Percentiles rank a stretch among this genome's conserved stretches.
Evolutionary conservation across 768 basidiomycete species (phyloP).

Genomic region (Suillus sp.): DNA sequence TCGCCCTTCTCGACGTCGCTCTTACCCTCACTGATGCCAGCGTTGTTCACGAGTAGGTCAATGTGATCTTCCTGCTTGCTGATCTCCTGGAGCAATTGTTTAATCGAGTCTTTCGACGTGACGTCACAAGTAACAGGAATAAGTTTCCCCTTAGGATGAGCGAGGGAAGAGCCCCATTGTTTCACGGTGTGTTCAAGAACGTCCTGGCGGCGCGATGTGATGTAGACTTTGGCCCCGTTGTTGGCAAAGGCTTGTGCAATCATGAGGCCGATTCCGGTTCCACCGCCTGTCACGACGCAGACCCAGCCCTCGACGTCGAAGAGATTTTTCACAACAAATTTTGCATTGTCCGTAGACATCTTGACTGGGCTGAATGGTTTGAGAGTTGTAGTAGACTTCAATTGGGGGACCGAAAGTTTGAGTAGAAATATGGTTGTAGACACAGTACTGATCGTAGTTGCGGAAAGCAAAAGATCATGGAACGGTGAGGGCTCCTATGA

Average conservation of each 20-base stretch:
- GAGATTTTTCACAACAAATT: conserved; percentile 8
- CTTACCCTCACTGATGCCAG: conserved; percentile 48
- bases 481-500: background rate
- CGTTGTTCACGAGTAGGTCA: conserved; percentile 78
- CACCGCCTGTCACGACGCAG: conserved; percentile 72
- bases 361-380: background rate
- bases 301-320: conserved; percentile 13
- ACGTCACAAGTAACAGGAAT: conserved; percentile 31
- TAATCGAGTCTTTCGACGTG: conserved; percentile 31
- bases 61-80: conserved; percentile 44
- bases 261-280: conserved; percentile 57
- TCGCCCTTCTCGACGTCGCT: conserved; percentile 30
- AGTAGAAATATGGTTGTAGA: background rate
- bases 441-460: background rate
- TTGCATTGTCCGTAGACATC: conserved; percentile 12
- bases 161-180: conserved; percentile 27
- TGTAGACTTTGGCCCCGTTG: conserved; percentile 46
- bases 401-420: background rate
- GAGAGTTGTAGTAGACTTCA: background rate
- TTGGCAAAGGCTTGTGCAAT: conserved; percentile 43
- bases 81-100: conserved; percentile 34
- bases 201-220: conserved; percentile 38
- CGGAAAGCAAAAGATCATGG: background rate
- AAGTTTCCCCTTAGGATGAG: conserved; percentile 31
- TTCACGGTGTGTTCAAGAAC: conserved; percentile 32